These are phyloP conservation scores for Cylindrotheca closterium DNA, from an alignment of 108 stramenopile species.

Conservation along the genomic window DNA sequence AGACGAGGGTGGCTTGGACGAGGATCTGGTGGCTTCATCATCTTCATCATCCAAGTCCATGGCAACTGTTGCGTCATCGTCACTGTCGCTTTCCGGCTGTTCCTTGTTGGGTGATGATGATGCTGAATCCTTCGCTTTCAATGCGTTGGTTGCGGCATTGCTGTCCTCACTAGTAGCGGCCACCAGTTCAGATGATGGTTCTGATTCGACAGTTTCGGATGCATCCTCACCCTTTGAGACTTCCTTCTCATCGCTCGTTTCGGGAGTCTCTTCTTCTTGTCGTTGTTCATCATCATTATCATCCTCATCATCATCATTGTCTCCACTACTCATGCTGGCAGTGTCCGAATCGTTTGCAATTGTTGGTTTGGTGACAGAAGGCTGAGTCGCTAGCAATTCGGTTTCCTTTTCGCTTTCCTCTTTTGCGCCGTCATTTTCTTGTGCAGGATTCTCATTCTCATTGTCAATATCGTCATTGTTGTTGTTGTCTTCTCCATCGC, in stretches of 20 bases:
- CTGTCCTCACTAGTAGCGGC: not conserved
- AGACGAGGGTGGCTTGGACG: not conserved
- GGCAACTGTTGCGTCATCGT: conserved; percentile 3
- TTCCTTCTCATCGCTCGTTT: not conserved
- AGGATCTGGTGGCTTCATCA: not conserved
- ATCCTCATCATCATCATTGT: too few species aligned
- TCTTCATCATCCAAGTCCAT: not conserved
- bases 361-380: too few species aligned
- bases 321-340: not conserved
- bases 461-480: not conserved
- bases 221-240: not conserved
- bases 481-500: conserved; percentile 3
- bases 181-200: not conserved
- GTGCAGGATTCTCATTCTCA: not conserved
- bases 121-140: not conserved
- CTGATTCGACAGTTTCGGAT: not conserved
- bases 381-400: too few species aligned
- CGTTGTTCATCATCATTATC: too few species aligned
- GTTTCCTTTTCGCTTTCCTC: too few species aligned
- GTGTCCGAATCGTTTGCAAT: not conserved
- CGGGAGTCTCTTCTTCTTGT: not conserved
- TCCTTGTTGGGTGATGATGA: not conserved
- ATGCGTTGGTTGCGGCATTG: not conserved
- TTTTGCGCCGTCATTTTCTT: not conserved
- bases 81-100: not conserved